Conservation (phyloP, 345 rosid species). For the Geranium rotundifolium region DNA sequence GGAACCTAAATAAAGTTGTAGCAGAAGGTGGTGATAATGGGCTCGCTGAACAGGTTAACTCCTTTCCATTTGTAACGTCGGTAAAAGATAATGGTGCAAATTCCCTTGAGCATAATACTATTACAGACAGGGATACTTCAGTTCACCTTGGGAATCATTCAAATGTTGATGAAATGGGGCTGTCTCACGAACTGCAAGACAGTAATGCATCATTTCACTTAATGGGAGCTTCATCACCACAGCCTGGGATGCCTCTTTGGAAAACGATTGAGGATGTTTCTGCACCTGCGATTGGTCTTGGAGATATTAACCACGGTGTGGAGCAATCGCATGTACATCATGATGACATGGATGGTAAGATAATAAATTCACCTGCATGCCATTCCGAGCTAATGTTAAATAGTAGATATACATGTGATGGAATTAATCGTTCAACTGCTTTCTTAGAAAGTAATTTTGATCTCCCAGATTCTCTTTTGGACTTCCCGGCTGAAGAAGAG, state of each 20-base stretch:
- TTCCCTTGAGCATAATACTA: conserved; percentile 1
- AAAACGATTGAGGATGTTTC: conserved; percentile 28
- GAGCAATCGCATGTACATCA: conserved; percentile 8
- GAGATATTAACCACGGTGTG: conserved; percentile 11
- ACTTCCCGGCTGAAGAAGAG: conserved; percentile 13
- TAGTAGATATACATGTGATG: conserved; percentile 8
- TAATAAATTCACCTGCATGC: conserved; percentile 10
- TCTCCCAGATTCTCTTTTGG: conserved; percentile 8
- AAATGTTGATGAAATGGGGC: conserved; percentile 4
- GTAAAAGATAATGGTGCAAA: not conserved
- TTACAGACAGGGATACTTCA: not conserved
- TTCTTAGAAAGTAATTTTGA: conserved; percentile 9
- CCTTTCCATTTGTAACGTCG: not conserved
- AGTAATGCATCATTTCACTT: conserved; percentile 7
- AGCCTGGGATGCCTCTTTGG: conserved; percentile 26
- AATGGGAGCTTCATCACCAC: conserved; percentile 19
- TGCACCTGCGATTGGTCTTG: conserved; percentile 16
- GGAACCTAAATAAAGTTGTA: conserved; percentile 3
- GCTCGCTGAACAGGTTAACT: not conserved
- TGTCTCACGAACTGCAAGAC: not conserved
- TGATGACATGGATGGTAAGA: conserved; percentile 12
- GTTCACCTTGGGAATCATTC: not conserved
- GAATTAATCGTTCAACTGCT: conserved; percentile 8
- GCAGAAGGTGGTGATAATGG: conserved; percentile 5
- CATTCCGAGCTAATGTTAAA: conserved; percentile 6